A percentile compares a stretch with the other conserved stretches of the same genome.
Evolutionary conservation across 176 grass and related monocot species (phyloP).

Genomic region (Carex scoparia): DNA sequence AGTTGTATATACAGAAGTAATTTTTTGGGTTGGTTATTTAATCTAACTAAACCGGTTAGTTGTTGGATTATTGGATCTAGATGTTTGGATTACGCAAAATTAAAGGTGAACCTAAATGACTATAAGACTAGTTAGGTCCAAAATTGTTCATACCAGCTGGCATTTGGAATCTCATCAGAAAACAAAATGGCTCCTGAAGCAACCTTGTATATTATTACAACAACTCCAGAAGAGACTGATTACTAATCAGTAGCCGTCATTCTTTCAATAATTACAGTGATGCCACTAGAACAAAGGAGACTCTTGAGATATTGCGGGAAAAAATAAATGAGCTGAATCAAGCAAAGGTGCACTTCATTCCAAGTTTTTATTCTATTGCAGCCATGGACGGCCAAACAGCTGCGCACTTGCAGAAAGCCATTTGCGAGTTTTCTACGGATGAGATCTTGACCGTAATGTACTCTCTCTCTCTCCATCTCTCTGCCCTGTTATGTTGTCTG

Average conservation of each 20-base stretch:
- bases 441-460: conserved; percentile 91
- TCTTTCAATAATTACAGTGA: conserved; percentile 41
- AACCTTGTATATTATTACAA: background rate
- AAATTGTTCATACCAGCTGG: background rate
- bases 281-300: conserved; percentile 87
- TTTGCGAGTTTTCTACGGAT: conserved; percentile 69
- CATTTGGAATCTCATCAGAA: background rate
- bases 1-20: background rate
- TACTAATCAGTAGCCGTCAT: background rate
- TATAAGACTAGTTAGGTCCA: background rate
- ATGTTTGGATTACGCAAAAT: background rate
- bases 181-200: background rate
- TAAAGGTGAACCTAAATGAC: background rate
- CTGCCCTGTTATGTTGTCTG: conserved; percentile 1
- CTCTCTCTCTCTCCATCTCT: conserved; percentile 24
- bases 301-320: conserved; percentile 76
- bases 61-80: background rate
- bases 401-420: conserved; percentile 76
- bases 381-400: conserved; percentile 94
- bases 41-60: background rate
- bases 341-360: conserved; percentile 70
- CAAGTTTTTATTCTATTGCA: conserved; percentile 93
- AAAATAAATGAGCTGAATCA: conserved; percentile 55
- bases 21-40: background rate
- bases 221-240: background rate